phyloP scores from a whole-genome alignment of 2,329 filamentous ascomycete genomes.

The Amphichorda felina region DNA sequence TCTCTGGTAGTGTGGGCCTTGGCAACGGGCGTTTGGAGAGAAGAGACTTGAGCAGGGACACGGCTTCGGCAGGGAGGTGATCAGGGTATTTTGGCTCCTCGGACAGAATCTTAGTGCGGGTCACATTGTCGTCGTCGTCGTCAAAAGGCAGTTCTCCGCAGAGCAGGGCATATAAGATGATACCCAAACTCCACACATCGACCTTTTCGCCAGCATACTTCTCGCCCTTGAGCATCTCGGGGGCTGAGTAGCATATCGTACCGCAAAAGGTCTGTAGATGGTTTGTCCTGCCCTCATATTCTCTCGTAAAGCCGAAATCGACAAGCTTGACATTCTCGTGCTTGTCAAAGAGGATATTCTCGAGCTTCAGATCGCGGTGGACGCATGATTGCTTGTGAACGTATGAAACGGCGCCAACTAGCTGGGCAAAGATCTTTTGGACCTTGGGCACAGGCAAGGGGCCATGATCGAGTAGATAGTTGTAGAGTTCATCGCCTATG shows the following conservation, averaged over 20 bases:
- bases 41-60: slow-evolving; percentile 64
- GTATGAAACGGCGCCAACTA: slow-evolving; percentile 89
- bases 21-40: slow-evolving; percentile 83
- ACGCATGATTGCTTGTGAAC: slow-evolving; percentile 94
- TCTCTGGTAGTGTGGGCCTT: slow-evolving; percentile 71
- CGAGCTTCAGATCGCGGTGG: slow-evolving; percentile 90
- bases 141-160: slow-evolving; percentile 88
- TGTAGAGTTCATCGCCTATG: slow-evolving; percentile 83
- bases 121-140: slow-evolving; percentile 84
- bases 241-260: slow-evolving; percentile 93
- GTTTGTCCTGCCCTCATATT: slow-evolving; percentile 91
- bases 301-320: slow-evolving; percentile 94
- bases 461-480: slow-evolving; percentile 82
- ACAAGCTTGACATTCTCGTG: slow-evolving; percentile 95
- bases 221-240: slow-evolving; percentile 96
- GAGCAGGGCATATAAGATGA: slow-evolving; percentile 73
- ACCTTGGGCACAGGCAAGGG: slow-evolving; percentile 76
- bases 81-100: slow-evolving; percentile 81
- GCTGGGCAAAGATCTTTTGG: slow-evolving; percentile 89
- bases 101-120: slow-evolving; percentile 72
- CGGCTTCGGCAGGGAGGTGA: slow-evolving; percentile 65
- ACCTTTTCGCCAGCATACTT: slow-evolving; percentile 98
- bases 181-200: slow-evolving; percentile 85
- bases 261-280: slow-evolving; percentile 97
- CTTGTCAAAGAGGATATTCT: slow-evolving; percentile 84